Evolutionary conservation across 805 yeast species (phyloP), one percentile per base, ranked within the genome.

Genomic region (Saturnispora bothae): DNA sequence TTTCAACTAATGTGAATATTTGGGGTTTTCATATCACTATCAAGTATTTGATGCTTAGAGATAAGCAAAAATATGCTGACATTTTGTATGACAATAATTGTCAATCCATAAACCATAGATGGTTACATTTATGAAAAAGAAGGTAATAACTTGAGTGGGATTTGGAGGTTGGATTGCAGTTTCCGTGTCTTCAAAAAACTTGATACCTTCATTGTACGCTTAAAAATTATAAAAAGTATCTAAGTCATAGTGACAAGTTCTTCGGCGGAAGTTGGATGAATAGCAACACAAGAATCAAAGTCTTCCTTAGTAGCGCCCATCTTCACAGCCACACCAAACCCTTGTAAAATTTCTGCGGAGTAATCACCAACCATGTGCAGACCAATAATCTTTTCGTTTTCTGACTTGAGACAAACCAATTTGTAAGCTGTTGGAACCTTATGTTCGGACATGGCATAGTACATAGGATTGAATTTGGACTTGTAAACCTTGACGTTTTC

Each of bases 221-320:
- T n/a, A n/a, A n/a, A n/a, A n/a, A n/a, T n/a, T n/a, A n/a, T n/a
- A n/a, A n/a, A n/a, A n/a, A n/a, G n/a, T n/a, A n/a, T n/a, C 25
- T 37, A 45, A 25, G 62, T 68, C 74, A 83, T 64, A 17, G 99
- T 92, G 28, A 92, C 99, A 36, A 92, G 63, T 65, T 92, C 99
- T 66, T 92, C 99, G 30, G 98, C 98, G 48, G 94, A 76, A 2
- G 98, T 92, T 46, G 99, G 99, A 59, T 92, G 99, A 56, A 92
- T 92, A 27, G 99, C 99, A 31, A 92, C 97, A 66, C 94, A 83
- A 59, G 66, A 77, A 63, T 92, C 99, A 48, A 92, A 92, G 60
- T 92, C 96, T 33, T 74, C 75, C 68, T 92, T 92, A 27, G 99
- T 92, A 30, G 98, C 98, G 25, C 99, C 99, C 98, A 92, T 92